These are phyloP conservation scores for Pyrenochaeta sp. DNA, from an alignment of 2,329 filamentous ascomycete genomes.

Conservation along the genomic window DNA sequence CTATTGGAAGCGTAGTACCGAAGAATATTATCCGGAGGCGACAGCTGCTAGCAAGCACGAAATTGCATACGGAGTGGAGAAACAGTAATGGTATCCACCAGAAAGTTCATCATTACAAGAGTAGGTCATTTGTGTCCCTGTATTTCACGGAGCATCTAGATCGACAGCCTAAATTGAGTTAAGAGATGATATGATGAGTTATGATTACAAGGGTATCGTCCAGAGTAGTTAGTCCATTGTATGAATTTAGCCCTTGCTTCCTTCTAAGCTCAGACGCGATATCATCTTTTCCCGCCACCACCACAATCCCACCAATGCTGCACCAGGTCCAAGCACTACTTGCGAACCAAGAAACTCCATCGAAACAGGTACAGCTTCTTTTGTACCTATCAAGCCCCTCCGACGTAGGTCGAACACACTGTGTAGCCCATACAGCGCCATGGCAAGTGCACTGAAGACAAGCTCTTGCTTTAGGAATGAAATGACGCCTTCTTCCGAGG, in stretches of 20 bases:
- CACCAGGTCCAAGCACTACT: slow-evolving; percentile 7
- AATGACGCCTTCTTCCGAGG: neutral
- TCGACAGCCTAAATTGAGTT: neutral
- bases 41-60: neutral
- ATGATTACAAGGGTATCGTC: neutral
- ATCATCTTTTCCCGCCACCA: slow-evolving; percentile 8
- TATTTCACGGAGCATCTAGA: too few species aligned
- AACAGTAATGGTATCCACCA: too few species aligned
- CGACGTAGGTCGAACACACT: slow-evolving; percentile 6
- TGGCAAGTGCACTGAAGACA: slow-evolving; percentile 1
- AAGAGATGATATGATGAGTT: neutral
- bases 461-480: slow-evolving; percentile 2
- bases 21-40: too few species aligned
- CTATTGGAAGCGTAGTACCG: neutral
- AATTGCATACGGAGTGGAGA: neutral
- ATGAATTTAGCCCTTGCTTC: neutral
- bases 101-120: too few species aligned
- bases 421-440: slow-evolving; percentile 9
- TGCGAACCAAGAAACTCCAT: neutral
- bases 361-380: neutral
- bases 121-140: too few species aligned
- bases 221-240: neutral
- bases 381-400: neutral
- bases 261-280: neutral
- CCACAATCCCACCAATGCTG: slow-evolving; percentile 12